Conservation (phyloP, 2,329 filamentous ascomycete species). For the Trichoderma semiorbis region DNA sequence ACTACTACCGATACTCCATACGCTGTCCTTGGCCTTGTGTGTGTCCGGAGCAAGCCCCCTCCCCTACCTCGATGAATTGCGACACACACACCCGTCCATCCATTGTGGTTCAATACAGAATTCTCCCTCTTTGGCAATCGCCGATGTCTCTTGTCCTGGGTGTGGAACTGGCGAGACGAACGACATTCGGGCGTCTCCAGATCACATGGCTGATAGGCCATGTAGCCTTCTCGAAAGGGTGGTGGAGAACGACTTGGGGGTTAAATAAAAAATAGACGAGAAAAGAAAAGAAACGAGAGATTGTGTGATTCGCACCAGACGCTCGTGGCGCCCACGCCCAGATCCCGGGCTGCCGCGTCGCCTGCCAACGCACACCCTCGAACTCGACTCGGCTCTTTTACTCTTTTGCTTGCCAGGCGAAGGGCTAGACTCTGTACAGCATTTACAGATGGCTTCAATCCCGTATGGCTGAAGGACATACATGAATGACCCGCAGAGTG, state of each 20-base stretch:
- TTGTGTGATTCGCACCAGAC: background rate
- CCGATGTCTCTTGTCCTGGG: background rate
- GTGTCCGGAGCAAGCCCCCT: background rate
- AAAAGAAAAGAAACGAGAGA: background rate
- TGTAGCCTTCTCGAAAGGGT: conserved; percentile 11
- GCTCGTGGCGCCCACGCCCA: background rate
- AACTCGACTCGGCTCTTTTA: background rate
- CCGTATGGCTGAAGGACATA: background rate
- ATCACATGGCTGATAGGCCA: conserved; percentile 15
- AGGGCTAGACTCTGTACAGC: background rate
- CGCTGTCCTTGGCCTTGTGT: background rate
- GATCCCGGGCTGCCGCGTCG: background rate
- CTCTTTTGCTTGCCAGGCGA: background rate
- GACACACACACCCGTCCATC: conserved; percentile 7
- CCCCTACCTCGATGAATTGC: background rate
- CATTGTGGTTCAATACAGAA: background rate
- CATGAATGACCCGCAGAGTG: background rate
- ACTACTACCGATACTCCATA: background rate
- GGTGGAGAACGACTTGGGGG: background rate
- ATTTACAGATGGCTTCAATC: background rate
- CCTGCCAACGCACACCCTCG: background rate
- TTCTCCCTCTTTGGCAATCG: background rate
- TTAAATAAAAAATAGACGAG: background rate
- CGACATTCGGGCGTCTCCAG: conserved; percentile 7
- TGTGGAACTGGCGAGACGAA: background rate